Evolutionary conservation across 75 land plant species (phyloP).

Genomic region (Azolla pinnata): DNA sequence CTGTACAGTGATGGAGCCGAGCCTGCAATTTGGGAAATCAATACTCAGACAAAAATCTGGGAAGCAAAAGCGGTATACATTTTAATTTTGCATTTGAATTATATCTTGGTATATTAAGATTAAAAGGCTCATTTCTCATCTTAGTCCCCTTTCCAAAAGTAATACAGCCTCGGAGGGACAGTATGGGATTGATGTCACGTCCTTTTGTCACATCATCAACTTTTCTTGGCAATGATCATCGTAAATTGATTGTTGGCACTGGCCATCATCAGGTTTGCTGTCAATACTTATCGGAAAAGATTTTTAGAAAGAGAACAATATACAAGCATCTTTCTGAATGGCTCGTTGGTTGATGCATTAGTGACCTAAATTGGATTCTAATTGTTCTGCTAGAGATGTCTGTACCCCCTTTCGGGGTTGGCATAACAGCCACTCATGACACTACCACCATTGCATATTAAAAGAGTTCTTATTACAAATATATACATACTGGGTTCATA

Average conservation of each 20-base stretch:
- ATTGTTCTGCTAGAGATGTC: no score
- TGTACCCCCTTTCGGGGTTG: no score
- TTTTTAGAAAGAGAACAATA: no score
- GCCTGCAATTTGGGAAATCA: constrained; percentile 14
- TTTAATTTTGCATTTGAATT: neutral
- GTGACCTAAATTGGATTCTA: no score
- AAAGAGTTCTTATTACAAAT: no score
- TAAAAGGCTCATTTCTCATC: neutral
- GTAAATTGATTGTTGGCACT: constrained; percentile 24
- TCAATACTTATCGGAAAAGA: no score
- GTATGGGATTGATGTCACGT: constrained; percentile 18
- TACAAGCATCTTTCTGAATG: no score
- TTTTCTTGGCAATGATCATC: constrained; percentile 20
- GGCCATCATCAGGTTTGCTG: constrained; percentile 25
- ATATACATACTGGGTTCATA: no score
- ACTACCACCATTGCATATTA: no score
- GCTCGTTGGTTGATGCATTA: no score
- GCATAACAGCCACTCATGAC: no score
- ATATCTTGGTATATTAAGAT: neutral
- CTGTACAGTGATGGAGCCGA: constrained; percentile 16
- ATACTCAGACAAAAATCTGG: constrained; percentile 15
- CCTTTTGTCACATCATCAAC: constrained; percentile 26
- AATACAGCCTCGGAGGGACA: constrained; percentile 23
- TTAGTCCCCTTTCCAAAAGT: neutral
- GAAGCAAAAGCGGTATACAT: constrained; percentile 18